These are phyloP conservation scores for Phialophora chinensis DNA, from an alignment of 2,329 filamentous ascomycete species.

Conservation along the genomic window DNA sequence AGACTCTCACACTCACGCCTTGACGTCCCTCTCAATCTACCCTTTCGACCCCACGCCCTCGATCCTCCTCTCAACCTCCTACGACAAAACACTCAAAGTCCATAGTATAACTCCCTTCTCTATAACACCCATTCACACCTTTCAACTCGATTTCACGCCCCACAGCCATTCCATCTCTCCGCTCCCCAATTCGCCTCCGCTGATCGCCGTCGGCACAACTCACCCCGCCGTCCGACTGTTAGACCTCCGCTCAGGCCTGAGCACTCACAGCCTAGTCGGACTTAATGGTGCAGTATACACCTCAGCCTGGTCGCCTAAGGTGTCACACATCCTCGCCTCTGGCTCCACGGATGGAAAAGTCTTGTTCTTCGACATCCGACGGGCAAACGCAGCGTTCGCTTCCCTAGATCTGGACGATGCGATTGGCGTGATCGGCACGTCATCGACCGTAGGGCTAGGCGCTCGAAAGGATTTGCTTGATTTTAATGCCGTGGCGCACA, in stretches of 20 bases:
- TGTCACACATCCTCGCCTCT: slow-evolving; percentile 74
- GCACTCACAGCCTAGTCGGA: slow-evolving; percentile 72
- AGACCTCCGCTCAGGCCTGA: slow-evolving; percentile 81
- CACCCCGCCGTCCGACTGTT: slow-evolving; percentile 83
- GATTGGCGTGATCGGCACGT: slow-evolving; percentile 63
- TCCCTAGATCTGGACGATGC: slow-evolving; percentile 84
- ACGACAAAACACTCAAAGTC: slow-evolving; percentile 54
- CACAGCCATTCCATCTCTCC: slow-evolving; percentile 73
- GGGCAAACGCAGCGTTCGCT: slow-evolving; percentile 75
- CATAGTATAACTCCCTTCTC: slow-evolving; percentile 48
- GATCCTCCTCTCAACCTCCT: slow-evolving; percentile 54
- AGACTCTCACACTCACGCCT: slow-evolving; percentile 52
- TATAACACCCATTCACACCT: slow-evolving; percentile 54
- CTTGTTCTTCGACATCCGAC: slow-evolving; percentile 84
- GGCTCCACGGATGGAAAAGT: slow-evolving; percentile 84
- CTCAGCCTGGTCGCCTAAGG: slow-evolving; percentile 79
- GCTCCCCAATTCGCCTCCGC: slow-evolving; percentile 69
- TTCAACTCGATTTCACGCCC: slow-evolving; percentile 53
- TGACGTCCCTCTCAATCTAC: slow-evolving; percentile 56
- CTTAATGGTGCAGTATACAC: slow-evolving; percentile 71
- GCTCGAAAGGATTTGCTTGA: slow-evolving; percentile 46
- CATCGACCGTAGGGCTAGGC: slow-evolving; percentile 36
- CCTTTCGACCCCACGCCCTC: slow-evolving; percentile 55
- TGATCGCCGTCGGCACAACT: slow-evolving; percentile 88
- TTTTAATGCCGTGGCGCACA: slow-evolving; percentile 68